Conservation (phyloP, 495 filamentous ascomycete genomes). For the Talaromyces thailandensis region DNA sequence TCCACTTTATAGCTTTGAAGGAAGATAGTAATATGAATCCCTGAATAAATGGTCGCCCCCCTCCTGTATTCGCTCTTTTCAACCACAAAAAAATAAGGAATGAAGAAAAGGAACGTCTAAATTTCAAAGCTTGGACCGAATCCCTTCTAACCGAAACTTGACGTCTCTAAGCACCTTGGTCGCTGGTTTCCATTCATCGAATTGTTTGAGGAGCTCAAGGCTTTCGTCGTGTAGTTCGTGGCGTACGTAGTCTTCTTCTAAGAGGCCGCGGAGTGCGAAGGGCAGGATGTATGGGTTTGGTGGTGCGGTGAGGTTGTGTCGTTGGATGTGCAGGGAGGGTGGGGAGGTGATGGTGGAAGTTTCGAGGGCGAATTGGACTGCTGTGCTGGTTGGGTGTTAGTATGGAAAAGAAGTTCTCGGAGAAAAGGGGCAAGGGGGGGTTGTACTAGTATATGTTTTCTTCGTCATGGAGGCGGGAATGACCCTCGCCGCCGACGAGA, state of each 20-base stretch:
- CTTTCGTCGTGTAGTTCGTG: constrained; percentile 69
- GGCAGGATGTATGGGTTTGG: constrained; percentile 84
- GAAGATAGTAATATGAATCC: neutral
- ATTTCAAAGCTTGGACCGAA: constrained; percentile 66
- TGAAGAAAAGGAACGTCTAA: neutral
- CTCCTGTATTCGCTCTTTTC: neutral
- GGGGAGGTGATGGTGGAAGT: constrained; percentile 54
- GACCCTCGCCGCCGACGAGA: constrained; percentile 85
- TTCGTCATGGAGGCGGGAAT: constrained; percentile 90
- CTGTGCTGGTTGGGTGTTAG: constrained; percentile 45
- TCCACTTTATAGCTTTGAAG: neutral
- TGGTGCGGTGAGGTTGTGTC: constrained; percentile 40
- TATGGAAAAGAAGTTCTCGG: neutral
- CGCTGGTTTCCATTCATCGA: constrained; percentile 86
- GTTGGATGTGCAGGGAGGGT: constrained; percentile 38
- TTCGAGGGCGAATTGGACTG: constrained; percentile 77
- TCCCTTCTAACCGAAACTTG: constrained; percentile 88
- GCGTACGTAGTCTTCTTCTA: constrained; percentile 89
- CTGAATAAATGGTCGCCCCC: neutral
- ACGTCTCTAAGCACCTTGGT: constrained; percentile 92
- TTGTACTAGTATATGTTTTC: constrained; percentile 74
- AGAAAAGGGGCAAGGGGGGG: neutral
- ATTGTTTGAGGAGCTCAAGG: constrained; percentile 69
- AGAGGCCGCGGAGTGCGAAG: constrained; percentile 84
- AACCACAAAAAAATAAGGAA: neutral